These are phyloP conservation scores for Ceratocystis alfenasii DNA, from an alignment of 2,329 filamentous ascomycete species.

Conservation along the genomic window DNA sequence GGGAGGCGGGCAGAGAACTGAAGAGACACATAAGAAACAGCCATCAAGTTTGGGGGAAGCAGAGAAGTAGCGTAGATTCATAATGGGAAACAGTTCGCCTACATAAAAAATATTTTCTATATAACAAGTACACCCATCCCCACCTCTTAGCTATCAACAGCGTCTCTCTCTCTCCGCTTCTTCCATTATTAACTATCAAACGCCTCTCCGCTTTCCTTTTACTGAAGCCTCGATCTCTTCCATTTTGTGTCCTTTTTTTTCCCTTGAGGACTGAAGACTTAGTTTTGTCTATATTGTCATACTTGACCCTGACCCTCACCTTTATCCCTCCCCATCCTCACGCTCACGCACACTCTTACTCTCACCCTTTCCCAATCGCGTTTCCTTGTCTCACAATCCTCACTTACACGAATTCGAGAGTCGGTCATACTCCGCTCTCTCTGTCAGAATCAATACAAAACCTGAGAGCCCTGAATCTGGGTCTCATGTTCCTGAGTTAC, in stretches of 20 bases:
- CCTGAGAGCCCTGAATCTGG: neutral
- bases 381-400: neutral
- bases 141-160: neutral
- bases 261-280: neutral
- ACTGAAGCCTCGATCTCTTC: neutral
- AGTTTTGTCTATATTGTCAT: neutral
- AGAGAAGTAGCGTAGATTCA: neutral
- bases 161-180: neutral
- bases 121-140: conserved; percentile 1
- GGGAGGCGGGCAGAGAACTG: neutral
- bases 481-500: neutral
- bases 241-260: neutral
- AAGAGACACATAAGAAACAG: conserved; percentile 1
- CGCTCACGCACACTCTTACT: no score
- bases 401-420: neutral
- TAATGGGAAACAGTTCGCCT: neutral
- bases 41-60: neutral
- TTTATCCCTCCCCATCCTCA: neutral
- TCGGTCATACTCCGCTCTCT: neutral
- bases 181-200: neutral
- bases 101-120: neutral
- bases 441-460: neutral
- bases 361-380: neutral
- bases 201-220: neutral
- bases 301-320: neutral